These are phyloP conservation scores for Zizania latifolia DNA, from an alignment of 176 grass and related monocot species.

Conservation along the genomic window DNA sequence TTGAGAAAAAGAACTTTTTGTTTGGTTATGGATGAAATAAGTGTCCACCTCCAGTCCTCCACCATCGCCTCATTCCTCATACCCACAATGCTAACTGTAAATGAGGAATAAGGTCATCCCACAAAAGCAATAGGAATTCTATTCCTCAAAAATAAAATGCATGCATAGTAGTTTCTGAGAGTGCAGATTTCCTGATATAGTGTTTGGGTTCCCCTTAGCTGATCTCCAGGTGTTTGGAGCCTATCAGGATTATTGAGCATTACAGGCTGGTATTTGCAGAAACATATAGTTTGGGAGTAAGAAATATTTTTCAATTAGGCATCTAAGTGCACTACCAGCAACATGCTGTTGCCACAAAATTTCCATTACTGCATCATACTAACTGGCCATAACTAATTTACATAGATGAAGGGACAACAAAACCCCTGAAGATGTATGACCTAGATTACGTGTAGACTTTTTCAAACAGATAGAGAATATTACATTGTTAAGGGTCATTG, in stretches of 20 bases:
- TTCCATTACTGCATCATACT: background rate
- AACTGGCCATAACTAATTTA: background rate
- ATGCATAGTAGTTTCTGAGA: background rate
- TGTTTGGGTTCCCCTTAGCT: background rate
- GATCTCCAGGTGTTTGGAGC: background rate
- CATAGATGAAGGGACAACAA: background rate
- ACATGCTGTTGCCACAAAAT: conserved; percentile 8
- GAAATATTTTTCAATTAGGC: background rate
- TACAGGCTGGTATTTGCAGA: conserved; percentile 9
- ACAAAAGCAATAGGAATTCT: background rate
- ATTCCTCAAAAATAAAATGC: background rate
- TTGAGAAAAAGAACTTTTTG: background rate
- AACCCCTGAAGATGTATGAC: background rate
- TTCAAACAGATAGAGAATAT: background rate
- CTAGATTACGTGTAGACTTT: too few species aligned
- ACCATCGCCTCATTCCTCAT: too few species aligned
- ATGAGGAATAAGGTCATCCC: background rate
- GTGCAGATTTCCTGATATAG: background rate
- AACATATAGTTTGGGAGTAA: background rate
- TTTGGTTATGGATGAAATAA: background rate
- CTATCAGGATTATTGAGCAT: background rate
- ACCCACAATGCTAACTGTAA: background rate
- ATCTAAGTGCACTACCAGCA: background rate
- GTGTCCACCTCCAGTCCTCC: too few species aligned
- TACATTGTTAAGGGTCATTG: background rate